phyloP scores from a whole-genome alignment of 345 rosid genomes.

The Erodium maritimum region DNA sequence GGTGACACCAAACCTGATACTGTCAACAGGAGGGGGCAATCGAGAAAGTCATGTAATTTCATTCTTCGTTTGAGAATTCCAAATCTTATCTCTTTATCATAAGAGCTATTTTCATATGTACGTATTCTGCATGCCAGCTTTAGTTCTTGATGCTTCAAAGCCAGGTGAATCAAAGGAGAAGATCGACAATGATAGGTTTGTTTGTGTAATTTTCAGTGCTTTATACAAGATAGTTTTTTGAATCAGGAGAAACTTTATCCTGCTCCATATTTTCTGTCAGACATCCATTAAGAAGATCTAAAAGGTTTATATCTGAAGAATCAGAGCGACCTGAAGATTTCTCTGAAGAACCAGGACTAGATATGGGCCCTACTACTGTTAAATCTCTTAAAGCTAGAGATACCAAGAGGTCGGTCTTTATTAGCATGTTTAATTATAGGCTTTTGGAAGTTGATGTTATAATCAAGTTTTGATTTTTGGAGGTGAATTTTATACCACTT shows the following conservation, averaged over 20 bases:
- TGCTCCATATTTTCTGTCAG: not conserved
- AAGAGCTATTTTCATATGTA: not conserved
- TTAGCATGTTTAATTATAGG: not conserved
- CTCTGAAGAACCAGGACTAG: not conserved
- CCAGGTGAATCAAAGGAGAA: slow-evolving; percentile 17
- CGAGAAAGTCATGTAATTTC: slow-evolving; percentile 26
- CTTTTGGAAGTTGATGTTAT: not conserved
- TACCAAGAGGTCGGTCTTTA: not conserved
- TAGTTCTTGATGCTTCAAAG: slow-evolving; percentile 10
- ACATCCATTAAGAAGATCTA: slow-evolving; percentile 13
- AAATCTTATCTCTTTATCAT: not conserved
- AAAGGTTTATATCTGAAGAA: slow-evolving; percentile 10
- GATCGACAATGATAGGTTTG: slow-evolving; percentile 26
- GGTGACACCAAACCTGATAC: slow-evolving; percentile 16
- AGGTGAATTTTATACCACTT: no score
- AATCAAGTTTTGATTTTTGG: no score
- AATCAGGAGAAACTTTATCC: not conserved
- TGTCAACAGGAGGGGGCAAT: slow-evolving; percentile 22
- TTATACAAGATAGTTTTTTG: slow-evolving; percentile 6
- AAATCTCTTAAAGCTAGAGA: not conserved
- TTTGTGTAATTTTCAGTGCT: not conserved
- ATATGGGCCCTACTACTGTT: not conserved
- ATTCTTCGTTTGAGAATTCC: not conserved
- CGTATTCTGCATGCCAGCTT: slow-evolving; percentile 26
- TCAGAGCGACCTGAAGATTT: slow-evolving; percentile 7